Conservation (phyloP, 1,284 basidiomycete species). For the Testicularia cyperi region DNA sequence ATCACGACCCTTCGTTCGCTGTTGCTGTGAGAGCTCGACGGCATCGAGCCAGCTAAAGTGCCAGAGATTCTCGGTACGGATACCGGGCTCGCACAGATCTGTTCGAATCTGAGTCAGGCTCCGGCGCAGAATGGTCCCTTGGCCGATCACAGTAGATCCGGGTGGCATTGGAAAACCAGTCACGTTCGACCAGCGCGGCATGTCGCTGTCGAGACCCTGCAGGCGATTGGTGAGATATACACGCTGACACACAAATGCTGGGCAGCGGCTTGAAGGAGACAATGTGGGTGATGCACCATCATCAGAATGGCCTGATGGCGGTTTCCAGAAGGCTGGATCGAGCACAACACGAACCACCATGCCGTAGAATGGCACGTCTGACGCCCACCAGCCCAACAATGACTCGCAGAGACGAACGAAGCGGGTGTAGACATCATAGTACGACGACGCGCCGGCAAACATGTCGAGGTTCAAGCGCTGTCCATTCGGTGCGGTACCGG, state of each 20-base stretch:
- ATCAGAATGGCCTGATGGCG: too few species aligned
- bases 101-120: conserved; percentile 18
- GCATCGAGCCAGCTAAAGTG: conserved; percentile 26
- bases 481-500: not conserved
- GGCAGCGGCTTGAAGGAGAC: not conserved
- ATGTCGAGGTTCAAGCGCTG: not conserved
- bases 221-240: conserved; percentile 33
- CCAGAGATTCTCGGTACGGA: conserved; percentile 31
- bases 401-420: conserved; percentile 21
- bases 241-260: conserved; percentile 29
- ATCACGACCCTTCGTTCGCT: too few species aligned
- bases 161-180: conserved; percentile 33
- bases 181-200: conserved; percentile 20
- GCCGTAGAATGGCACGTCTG: conserved; percentile 32
- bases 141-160: conserved; percentile 19
- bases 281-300: not conserved
- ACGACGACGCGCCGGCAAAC: conserved; percentile 17
- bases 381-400: conserved; percentile 40
- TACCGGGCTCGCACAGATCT: conserved; percentile 34
- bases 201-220: conserved; percentile 27
- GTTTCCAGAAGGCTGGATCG: conserved; percentile 10
- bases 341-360: conserved; percentile 30
- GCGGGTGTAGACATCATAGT: conserved; percentile 21
- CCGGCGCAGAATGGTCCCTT: conserved; percentile 27
- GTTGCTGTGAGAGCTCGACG: too few species aligned